These are phyloP conservation scores for Sclerotinia sclerotiorum DNA, from an alignment of 2,329 filamentous ascomycete species.

Conservation along the genomic window DNA sequence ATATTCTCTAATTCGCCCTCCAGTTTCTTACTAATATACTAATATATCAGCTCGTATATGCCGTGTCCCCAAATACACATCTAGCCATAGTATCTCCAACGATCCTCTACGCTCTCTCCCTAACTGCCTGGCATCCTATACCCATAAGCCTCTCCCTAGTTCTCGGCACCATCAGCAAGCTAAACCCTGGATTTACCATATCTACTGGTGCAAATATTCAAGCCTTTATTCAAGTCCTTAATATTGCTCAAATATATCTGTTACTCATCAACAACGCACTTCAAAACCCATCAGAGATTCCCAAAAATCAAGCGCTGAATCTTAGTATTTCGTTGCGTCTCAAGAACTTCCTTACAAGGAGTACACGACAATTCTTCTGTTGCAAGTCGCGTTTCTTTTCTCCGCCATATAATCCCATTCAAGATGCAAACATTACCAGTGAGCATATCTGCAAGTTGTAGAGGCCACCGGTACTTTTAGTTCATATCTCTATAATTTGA, in stretches of 20 bases:
- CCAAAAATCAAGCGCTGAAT: slow-evolving; percentile 21
- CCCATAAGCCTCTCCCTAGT: too few relatives aligned
- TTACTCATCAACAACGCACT: slow-evolving; percentile 22
- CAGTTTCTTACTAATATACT: background rate
- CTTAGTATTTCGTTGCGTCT: slow-evolving; percentile 26
- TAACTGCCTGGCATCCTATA: too few relatives aligned
- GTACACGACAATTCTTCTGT: slow-evolving; percentile 21
- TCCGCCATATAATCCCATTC: background rate
- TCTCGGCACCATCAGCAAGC: slow-evolving; percentile 5
- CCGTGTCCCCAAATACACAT: slow-evolving; percentile 11
- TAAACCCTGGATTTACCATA: slow-evolving; percentile 25
- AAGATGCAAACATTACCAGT: slow-evolving; percentile 3
- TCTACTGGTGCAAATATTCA: too few relatives aligned
- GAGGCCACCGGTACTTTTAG: slow-evolving; percentile 8
- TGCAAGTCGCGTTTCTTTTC: background rate
- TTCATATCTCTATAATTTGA: slow-evolving; percentile 19
- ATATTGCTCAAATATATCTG: slow-evolving; percentile 26
- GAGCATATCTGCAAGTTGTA: background rate
- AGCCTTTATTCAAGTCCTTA: slow-evolving; percentile 27
- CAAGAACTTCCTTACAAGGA: slow-evolving; percentile 14
- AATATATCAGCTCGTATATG: background rate
- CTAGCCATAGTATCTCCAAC: slow-evolving; percentile 27
- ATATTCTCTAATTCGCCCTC: too few relatives aligned
- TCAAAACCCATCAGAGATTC: background rate
- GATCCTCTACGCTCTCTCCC: too few relatives aligned